These are phyloP conservation scores for Apiospora arundinis DNA, from an alignment of 2,329 filamentous ascomycete genomes.

Conservation along the genomic window DNA sequence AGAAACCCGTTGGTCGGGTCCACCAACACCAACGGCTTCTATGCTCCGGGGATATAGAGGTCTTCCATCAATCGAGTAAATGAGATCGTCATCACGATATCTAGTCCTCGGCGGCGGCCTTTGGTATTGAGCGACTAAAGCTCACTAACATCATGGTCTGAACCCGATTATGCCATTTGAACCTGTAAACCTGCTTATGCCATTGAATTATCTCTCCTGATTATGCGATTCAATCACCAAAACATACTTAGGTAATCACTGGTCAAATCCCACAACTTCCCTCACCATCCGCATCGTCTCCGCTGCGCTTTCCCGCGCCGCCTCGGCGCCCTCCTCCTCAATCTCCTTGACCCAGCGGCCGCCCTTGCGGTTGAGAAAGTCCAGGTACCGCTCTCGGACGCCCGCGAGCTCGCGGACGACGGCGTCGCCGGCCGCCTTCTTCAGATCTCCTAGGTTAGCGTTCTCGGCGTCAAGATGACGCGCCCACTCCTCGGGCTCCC, in stretches of 20 bases:
- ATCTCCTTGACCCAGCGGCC: conserved; percentile 62
- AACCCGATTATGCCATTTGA: neutral
- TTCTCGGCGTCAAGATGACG: conserved; percentile 42
- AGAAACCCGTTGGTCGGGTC: neutral
- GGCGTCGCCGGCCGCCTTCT: conserved; percentile 65
- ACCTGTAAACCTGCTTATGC: neutral
- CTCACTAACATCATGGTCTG: neutral
- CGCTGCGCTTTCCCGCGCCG: conserved; percentile 21
- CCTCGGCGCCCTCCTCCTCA: conserved; percentile 43
- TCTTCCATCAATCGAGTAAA: neutral
- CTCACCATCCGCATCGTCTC: conserved; percentile 22
- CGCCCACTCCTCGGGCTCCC: conserved; percentile 28
- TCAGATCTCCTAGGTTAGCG: conserved; percentile 63
- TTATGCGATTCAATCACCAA: too few relatives aligned
- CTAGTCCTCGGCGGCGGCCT: neutral
- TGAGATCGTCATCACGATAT: neutral
- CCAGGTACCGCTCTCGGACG: conserved; percentile 56
- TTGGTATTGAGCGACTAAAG: neutral
- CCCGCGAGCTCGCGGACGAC: conserved; percentile 58
- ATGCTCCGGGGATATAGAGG: neutral
- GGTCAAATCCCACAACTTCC: conserved; percentile 11
- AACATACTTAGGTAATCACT: neutral
- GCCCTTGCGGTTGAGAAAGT: conserved; percentile 51
- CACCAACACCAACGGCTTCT: neutral
- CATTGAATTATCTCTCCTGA: too few relatives aligned